phyloP scores from a whole-genome alignment of 768 basidiomycete species.

The Lentinula aciculospora region DNA sequence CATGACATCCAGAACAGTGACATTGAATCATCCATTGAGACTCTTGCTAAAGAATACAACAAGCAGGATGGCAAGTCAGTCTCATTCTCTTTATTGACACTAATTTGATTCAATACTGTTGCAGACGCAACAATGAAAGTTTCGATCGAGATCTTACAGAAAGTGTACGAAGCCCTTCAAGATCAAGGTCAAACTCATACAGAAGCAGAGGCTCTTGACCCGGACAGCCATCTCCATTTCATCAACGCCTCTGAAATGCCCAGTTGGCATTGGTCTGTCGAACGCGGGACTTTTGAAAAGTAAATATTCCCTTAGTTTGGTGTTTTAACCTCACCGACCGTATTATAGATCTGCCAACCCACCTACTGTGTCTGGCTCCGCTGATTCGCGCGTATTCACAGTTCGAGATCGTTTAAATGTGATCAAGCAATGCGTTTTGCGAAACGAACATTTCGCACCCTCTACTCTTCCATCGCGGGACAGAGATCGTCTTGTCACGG shows the following conservation, averaged over 20 bases:
- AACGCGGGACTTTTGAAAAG: slow-evolving; percentile 87
- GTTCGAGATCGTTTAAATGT: slow-evolving; percentile 84
- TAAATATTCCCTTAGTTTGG: slow-evolving; percentile 20
- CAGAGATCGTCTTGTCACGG: slow-evolving; percentile 83
- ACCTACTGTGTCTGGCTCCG: slow-evolving; percentile 73
- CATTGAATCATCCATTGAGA: slow-evolving; percentile 70
- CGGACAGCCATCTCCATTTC: slow-evolving; percentile 76
- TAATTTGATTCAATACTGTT: not conserved
- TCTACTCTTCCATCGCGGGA: slow-evolving; percentile 90
- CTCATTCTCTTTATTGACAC: not conserved
- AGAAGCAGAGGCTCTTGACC: slow-evolving; percentile 66
- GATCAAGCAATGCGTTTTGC: slow-evolving; percentile 86
- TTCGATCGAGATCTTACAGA: slow-evolving; percentile 54
- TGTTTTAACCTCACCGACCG: not conserved
- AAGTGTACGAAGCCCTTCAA: slow-evolving; percentile 74
- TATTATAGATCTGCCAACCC: slow-evolving; percentile 42
- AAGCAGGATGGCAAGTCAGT: slow-evolving; percentile 70
- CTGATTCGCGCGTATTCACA: slow-evolving; percentile 75
- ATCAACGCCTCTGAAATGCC: slow-evolving; percentile 97
- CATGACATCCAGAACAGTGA: slow-evolving; percentile 70
- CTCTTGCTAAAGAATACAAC: slow-evolving; percentile 81
- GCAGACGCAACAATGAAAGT: slow-evolving; percentile 88
- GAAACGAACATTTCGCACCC: slow-evolving; percentile 97
- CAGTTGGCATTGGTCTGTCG: slow-evolving; percentile 83
- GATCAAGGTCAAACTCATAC: slow-evolving; percentile 49